Percentiles rank a stretch among this genome's conserved stretches.
These are phyloP conservation scores for Trichoderma cornu-damae DNA, from an alignment of 2,329 filamentous ascomycete species.

Conservation along the genomic window DNA sequence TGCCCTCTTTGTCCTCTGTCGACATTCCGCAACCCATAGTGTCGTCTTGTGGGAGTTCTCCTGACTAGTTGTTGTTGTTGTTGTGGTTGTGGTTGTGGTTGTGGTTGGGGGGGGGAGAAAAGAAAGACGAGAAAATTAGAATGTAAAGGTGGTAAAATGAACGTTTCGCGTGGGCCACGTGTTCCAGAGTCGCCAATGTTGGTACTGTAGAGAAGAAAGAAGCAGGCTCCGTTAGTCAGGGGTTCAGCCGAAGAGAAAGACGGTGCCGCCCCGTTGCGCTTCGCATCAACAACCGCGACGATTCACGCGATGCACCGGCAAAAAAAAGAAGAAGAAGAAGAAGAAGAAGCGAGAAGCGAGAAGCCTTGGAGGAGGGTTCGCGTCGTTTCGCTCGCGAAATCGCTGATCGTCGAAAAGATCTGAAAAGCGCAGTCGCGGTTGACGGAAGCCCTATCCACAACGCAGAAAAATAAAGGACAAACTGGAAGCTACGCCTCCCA, in stretches of 20 bases:
- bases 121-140: slow-evolving; percentile 2
- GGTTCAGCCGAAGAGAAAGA: slow-evolving; percentile 1
- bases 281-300: slow-evolving; percentile 5
- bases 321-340: too few species aligned
- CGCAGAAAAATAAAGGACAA: slow-evolving; percentile 12
- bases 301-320: not conserved
- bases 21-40: slow-evolving; percentile 99
- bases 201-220: not conserved
- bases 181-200: slow-evolving; percentile 10
- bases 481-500: slow-evolving; percentile 2
- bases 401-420: not conserved
- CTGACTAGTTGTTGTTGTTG: slow-evolving; percentile 16
- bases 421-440: slow-evolving; percentile 12
- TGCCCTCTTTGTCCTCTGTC: slow-evolving; percentile 99
- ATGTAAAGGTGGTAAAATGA: not conserved
- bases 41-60: slow-evolving; percentile 39
- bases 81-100: too few species aligned
- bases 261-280: not conserved
- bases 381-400: slow-evolving; percentile 5
- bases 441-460: not conserved
- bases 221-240: slow-evolving; percentile 7
- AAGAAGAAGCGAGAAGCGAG: too few species aligned
- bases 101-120: too few species aligned
- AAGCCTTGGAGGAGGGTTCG: not conserved
- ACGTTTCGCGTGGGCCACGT: slow-evolving; percentile 9